Conservation (phyloP, 225 moss, liverwort and hornwort species). For the Physcomitrium patens region DNA sequence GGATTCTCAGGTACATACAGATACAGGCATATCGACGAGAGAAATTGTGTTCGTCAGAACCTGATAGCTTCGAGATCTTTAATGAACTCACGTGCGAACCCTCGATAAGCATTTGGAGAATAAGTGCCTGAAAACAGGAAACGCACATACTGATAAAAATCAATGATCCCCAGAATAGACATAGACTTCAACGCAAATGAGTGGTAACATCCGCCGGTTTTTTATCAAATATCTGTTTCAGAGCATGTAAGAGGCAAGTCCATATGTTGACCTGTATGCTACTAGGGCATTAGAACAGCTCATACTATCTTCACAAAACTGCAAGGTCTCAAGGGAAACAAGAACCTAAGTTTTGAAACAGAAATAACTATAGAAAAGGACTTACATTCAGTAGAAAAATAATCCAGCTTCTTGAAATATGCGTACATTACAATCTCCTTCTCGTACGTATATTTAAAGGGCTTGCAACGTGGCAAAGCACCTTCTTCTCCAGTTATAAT, state of each 20-base stretch:
- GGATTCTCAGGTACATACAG: not conserved
- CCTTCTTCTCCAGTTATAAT: slow-evolving; percentile 99
- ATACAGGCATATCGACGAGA: not conserved
- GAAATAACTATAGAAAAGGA: slow-evolving; percentile 12
- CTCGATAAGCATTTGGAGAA: slow-evolving; percentile 98
- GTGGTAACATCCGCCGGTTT: too few species aligned
- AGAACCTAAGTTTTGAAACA: not conserved
- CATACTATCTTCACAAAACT: too few species aligned
- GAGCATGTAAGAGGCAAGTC: too few species aligned
- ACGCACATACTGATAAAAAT: not conserved
- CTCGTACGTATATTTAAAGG: slow-evolving; percentile 98
- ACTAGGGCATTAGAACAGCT: too few species aligned
- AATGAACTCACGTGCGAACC: slow-evolving; percentile 93
- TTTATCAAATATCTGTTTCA: too few species aligned
- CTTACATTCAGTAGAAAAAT: slow-evolving; percentile 99
- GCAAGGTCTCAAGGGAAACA: slow-evolving; percentile 1
- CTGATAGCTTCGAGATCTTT: slow-evolving; percentile 95
- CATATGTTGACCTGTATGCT: too few species aligned
- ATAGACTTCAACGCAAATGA: too few species aligned
- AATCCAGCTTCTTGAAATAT: slow-evolving; percentile 98
- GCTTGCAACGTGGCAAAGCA: slow-evolving; percentile 96
- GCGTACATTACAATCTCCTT: slow-evolving; percentile 99
- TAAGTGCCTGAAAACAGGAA: slow-evolving; percentile 71
- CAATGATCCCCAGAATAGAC: too few species aligned
- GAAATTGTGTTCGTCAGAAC: slow-evolving; percentile 27